Base-by-base conservation (phyloP, 1,284 basidiomycete species). In the Pterulicium gracile region DNA sequence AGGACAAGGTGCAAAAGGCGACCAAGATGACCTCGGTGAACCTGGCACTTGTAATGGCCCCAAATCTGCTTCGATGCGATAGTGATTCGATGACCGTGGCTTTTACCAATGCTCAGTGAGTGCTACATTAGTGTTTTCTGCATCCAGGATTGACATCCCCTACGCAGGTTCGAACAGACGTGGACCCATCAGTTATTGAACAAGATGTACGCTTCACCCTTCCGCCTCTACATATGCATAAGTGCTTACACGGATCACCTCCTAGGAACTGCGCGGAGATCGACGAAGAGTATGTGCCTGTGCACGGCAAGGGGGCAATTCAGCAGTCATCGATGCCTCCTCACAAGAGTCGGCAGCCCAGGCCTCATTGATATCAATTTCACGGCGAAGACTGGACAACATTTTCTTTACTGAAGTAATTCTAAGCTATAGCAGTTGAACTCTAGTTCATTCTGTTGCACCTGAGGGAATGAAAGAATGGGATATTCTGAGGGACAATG, bases 1-100 rank as follows among this genome's bases (percentile, higher is more conserved):
- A 85, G 42, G 82, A 87, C 32, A 75, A 76, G 50, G 79, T 86
- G 13, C 72, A 86, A 53, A 64, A 61, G 5, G 62, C 70, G 39
- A 94, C 91, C 42, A 92, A 92, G 66, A 94, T 94, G 88, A 91
- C 88, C 2, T 74, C 79, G 21, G 78, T 77, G 39, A 86, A 87
- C 57, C 63, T 88, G 54, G 78, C 81, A 14, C 67, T 93, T 10
- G 86, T 94, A 20, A 88, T 93, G 77, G 88, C 91, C 2, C 91
- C 91, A 7, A 93, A 93, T 62, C 63, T 94, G 42, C 62, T 95
- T 42, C 68, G 91, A 48, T 92, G 88, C 55, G 81, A 74, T 52
- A 88, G 86, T 24, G 81, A 89, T 43, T 83, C 79, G 17, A 85
- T 92, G 72, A 73, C 82, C 4, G 70, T 92, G 5, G 89, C 91